These are phyloP conservation scores for Chlorella sorokiniana DNA, from an alignment of 139 green algal species.

Conservation along the genomic window DNA sequence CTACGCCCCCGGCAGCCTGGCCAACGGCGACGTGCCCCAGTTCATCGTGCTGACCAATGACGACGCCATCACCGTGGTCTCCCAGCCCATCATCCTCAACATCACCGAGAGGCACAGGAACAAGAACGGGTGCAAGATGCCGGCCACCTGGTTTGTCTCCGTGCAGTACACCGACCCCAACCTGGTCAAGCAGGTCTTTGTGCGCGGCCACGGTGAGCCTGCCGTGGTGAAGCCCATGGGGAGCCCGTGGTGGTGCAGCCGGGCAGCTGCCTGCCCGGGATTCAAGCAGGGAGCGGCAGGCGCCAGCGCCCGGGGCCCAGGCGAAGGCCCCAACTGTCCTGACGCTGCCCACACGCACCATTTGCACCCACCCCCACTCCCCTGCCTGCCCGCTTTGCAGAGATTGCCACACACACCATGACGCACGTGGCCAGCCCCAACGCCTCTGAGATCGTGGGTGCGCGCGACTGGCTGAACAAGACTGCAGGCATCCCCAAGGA, in stretches of 20 bases:
- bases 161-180: slow-evolving; percentile 27
- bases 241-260: neutral
- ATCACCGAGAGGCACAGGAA: slow-evolving; percentile 31
- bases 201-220: slow-evolving; percentile 25
- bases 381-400: slow-evolving; percentile 5
- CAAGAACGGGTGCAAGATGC: slow-evolving; percentile 42
- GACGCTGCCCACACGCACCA: too few relatives aligned
- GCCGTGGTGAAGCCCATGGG: neutral
- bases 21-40: slow-evolving; percentile 14
- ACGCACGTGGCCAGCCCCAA: slow-evolving; percentile 33
- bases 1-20: neutral
- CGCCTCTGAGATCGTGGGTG: slow-evolving; percentile 28
- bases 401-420: slow-evolving; percentile 39
- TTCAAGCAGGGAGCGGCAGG: too few relatives aligned
- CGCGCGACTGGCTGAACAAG: slow-evolving; percentile 10
- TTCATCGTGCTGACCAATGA: slow-evolving; percentile 40
- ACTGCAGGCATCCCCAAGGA: slow-evolving; percentile 28
- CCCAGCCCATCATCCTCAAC: slow-evolving; percentile 26
- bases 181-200: slow-evolving; percentile 39
- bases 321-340: too few relatives aligned
- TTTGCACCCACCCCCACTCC: neutral
- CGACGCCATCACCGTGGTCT: slow-evolving; percentile 30
- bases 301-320: too few relatives aligned
- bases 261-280: neutral
- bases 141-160: slow-evolving; percentile 39